These are phyloP conservation scores for Lolium multiflorum DNA, from an alignment of 176 grass and related monocot species.

Conservation along the genomic window DNA sequence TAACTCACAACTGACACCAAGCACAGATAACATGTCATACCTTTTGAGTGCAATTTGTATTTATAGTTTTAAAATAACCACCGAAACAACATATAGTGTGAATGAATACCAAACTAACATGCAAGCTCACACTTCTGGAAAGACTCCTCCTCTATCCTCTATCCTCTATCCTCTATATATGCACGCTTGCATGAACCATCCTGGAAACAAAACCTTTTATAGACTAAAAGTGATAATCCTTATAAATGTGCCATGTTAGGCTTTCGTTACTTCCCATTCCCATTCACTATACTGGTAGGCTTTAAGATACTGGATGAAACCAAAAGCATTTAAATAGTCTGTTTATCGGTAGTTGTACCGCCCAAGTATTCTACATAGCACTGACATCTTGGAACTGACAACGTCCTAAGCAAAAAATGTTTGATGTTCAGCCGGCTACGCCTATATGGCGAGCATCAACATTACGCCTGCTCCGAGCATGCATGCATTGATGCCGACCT, in stretches of 20 bases:
- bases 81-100: not conserved
- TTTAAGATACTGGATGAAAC: not conserved
- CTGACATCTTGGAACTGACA: no score
- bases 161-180: not conserved
- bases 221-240: not conserved
- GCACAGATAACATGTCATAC: no score
- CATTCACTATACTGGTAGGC: not conserved
- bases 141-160: no score
- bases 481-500: no score
- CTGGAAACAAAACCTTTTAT: not conserved
- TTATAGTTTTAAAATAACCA: not conserved
- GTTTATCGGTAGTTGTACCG: not conserved
- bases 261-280: not conserved
- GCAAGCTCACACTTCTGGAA: not conserved
- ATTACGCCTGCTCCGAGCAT: no score
- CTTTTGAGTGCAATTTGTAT: not conserved
- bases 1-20: no score
- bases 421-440: no score
- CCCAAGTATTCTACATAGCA: no score
- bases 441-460: no score
- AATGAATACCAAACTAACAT: not conserved
- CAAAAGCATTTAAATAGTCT: not conserved
- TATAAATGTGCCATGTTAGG: not conserved
- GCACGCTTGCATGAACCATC: not conserved
- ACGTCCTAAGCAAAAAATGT: no score